phyloP scores from a whole-genome alignment of 2,329 filamentous ascomycete species.

The Pseudogymnoascus pannorum region DNA sequence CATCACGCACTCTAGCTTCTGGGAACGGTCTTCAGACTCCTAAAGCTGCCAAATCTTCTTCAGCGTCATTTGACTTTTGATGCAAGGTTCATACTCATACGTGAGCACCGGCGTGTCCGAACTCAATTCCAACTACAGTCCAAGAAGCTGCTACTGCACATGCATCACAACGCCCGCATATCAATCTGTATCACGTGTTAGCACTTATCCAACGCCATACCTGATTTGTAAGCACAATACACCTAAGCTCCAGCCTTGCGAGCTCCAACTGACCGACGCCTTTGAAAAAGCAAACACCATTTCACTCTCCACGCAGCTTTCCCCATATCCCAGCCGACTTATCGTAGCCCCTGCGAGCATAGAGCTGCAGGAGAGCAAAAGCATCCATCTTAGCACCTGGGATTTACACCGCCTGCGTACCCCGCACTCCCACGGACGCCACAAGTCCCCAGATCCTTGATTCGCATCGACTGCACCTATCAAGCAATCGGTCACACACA shows the following conservation, averaged over 20 bases:
- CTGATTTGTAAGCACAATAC: slow-evolving; percentile 1
- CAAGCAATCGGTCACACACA: not conserved
- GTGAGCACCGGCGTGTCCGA: not conserved
- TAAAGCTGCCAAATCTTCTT: not conserved
- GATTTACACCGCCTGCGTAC: slow-evolving; percentile 4
- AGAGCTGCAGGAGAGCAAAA: not conserved
- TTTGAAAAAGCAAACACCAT: not conserved
- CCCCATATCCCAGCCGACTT: not conserved
- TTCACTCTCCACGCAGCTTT: not conserved
- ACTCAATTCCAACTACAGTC: not conserved
- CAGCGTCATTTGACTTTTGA: not conserved
- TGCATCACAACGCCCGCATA: not conserved
- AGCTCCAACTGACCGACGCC: not conserved
- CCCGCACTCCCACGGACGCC: not conserved
- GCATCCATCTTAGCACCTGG: not conserved
- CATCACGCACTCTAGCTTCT: not conserved
- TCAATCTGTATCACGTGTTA: not conserved
- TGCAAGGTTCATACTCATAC: not conserved
- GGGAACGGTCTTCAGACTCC: not conserved
- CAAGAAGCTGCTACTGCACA: slow-evolving; percentile 1
- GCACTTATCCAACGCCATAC: not conserved
- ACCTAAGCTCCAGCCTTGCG: not conserved
- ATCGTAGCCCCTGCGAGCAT: not conserved
- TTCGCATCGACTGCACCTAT: not conserved
- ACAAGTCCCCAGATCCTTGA: not conserved